A percentile compares a stretch with the other conserved stretches of the same genome.
Evolutionary conservation across 202 grass and related monocot genomes (phyloP).

Genomic region (Dendrocalamus latiflorus): DNA sequence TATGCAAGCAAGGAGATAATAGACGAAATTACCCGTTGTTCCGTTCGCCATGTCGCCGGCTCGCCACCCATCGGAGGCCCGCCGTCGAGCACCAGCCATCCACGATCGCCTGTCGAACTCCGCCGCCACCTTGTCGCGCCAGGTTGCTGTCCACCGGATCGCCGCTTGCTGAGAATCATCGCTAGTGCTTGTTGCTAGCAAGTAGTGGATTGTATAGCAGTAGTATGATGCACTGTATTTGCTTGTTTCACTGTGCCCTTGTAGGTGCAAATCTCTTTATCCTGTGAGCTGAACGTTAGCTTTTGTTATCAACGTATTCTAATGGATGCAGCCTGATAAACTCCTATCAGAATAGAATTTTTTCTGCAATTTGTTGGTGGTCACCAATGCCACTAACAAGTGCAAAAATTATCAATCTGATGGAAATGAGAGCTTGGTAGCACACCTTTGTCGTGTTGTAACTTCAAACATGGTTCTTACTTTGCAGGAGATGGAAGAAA

Average conservation of each 20-base stretch:
- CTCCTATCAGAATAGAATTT: no score
- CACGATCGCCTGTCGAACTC: no score
- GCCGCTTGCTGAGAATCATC: no score
- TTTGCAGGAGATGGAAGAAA: constrained; percentile 81
- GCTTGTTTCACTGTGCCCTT: background rate
- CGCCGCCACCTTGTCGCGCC: no score
- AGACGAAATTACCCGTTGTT: no score
- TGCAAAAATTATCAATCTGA: background rate
- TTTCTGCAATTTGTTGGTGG: background rate
- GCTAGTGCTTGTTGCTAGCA: background rate
- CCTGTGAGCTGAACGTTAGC: background rate
- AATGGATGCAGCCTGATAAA: background rate
- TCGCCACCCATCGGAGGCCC: no score
- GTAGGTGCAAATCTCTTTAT: background rate
- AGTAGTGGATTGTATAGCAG: background rate
- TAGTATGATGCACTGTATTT: background rate
- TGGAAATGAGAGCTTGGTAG: background rate
- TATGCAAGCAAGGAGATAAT: no score
- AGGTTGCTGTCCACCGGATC: no score
- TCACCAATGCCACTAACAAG: background rate
- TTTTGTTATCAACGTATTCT: background rate
- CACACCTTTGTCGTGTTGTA: background rate
- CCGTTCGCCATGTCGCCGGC: no score
- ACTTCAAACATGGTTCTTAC: background rate
- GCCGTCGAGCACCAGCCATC: no score